These are phyloP conservation scores for Pythium utonaiense DNA, from an alignment of 352 stramenopile species.

Conservation along the genomic window DNA sequence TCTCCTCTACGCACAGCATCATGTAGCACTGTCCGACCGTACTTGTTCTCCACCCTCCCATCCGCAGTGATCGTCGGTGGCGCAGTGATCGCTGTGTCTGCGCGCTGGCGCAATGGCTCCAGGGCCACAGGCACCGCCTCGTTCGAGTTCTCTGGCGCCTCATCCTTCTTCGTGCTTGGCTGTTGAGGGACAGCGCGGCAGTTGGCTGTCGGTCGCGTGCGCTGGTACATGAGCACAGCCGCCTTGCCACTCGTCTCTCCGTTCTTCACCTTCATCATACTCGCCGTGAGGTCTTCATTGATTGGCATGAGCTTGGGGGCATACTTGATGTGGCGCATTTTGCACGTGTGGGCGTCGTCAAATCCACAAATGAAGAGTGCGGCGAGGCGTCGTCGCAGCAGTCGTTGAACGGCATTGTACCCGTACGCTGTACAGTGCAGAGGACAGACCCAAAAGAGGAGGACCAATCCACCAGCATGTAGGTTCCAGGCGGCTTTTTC, in stretches of 20 bases:
- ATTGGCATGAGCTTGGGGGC: constrained; percentile 51
- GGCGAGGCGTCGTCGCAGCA: too few relatives aligned
- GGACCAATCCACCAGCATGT: not conserved
- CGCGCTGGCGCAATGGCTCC: constrained; percentile 16
- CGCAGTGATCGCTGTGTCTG: constrained; percentile 13
- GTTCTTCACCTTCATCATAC: constrained; percentile 30
- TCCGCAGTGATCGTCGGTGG: not conserved
- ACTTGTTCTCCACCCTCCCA: constrained; percentile 33
- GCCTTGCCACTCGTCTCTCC: constrained; percentile 5
- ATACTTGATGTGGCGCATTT: constrained; percentile 47
- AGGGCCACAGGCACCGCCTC: constrained; percentile 17
- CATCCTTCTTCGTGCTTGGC: constrained; percentile 1
- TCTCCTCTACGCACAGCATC: constrained; percentile 53
- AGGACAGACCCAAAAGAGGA: not conserved
- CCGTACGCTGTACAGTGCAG: not conserved
- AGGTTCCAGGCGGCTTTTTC: not conserved
- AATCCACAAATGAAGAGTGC: too few relatives aligned
- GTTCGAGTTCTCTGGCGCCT: constrained; percentile 5
- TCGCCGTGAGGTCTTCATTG: constrained; percentile 41
- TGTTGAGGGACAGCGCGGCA: not conserved
- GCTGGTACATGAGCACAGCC: constrained; percentile 10
- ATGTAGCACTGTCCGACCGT: constrained; percentile 42
- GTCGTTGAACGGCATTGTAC: not conserved
- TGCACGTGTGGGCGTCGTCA: not conserved
- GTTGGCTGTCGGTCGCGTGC: constrained; percentile 7